These are phyloP conservation scores for Diatrype stigma DNA, from an alignment of 2,329 filamentous ascomycete species.

Conservation along the genomic window DNA sequence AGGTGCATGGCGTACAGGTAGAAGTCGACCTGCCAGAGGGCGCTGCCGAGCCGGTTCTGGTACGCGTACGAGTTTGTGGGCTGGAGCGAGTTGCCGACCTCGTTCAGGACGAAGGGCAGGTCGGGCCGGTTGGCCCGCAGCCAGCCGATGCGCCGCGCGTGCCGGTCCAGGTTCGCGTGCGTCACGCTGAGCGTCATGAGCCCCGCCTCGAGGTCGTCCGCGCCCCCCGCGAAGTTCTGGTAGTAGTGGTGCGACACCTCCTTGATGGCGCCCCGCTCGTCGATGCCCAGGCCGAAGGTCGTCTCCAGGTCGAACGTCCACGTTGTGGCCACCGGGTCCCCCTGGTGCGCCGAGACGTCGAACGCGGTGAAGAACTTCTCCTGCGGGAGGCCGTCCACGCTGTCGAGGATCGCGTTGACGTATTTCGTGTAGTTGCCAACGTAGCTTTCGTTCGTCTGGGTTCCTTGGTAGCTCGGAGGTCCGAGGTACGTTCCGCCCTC, in stretches of 20 bases:
- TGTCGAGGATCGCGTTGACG: conserved; percentile 24
- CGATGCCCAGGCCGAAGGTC: conserved; percentile 30
- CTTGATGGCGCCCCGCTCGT: conserved; percentile 26
- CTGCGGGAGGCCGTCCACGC: conserved; percentile 17
- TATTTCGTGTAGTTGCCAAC: conserved; percentile 32
- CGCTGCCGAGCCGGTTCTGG: conserved; percentile 30
- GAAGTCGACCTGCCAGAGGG: conserved; percentile 34
- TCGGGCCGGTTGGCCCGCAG: conserved; percentile 26
- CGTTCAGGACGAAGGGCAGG: conserved; percentile 30
- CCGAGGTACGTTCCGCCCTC: conserved; percentile 22
- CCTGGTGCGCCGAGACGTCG: conserved; percentile 27
- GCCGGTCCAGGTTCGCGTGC: conserved; percentile 25
- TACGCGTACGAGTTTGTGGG: conserved; percentile 27
- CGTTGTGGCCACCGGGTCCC: conserved; percentile 9
- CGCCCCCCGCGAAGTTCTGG: conserved; percentile 27
- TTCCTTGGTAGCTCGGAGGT: conserved; percentile 31
- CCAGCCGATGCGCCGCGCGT: conserved; percentile 27
- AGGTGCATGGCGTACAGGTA: conserved; percentile 31
- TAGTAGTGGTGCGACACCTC: conserved; percentile 36
- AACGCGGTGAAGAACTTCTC: conserved; percentile 32
- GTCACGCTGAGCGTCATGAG: conserved; percentile 28
- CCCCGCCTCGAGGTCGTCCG: conserved; percentile 21
- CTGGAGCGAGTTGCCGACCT: conserved; percentile 33
- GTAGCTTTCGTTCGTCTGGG: conserved; percentile 29
- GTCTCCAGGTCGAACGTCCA: conserved; percentile 25